Evolutionary conservation across 2,329 filamentous ascomycete species (phyloP), one percentile per base, ranked within the genome.

Genomic region (Fusarium sp.): DNA sequence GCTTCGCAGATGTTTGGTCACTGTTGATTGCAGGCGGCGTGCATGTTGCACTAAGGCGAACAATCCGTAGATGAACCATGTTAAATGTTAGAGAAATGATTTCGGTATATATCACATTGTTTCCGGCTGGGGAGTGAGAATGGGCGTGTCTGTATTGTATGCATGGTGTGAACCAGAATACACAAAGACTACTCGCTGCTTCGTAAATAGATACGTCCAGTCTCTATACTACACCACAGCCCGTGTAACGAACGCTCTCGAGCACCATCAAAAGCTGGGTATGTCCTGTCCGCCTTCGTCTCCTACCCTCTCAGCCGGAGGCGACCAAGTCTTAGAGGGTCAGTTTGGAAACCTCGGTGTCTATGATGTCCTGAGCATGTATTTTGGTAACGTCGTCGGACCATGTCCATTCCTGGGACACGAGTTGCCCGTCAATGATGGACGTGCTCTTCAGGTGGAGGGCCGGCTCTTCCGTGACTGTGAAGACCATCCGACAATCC

Each of bases 351-450:
- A 74, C 62, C 28, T 74, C 68, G 4, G 44, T 58, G 39, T 61
- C 55, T 39, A 82, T 73, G 26, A 80, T 52, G 2, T 76, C 70
- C 15, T 81, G 72, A 22, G 62, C 45, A 17, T 51, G 32, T 48
- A 79, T 75, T 56, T 72, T 59, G 22, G 57, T 44, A 1, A 47
- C 34, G 39, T 70, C 66, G 2, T 70, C 64, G 2, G 77, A 70
- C 82, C 82, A 84, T 11, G 64, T 73, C 82, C 82, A 83, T 15
- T 72, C 74, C 48, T 68, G 75, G 26, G 64, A 65, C 7, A 50
- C 48, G 6, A 64, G 57, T 22, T 75, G 71, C 4, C 69, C 66
- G 11, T 75, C 63, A n/a, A 68, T 51, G 15, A 67, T 42, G 38
- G 74, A 71, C 11, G 69, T 75, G 32, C 73, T 76, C 24, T 60